Evolutionary conservation across 176 grass and related monocot species (phyloP).

Genomic region (Hyparrhenia diplandra): DNA sequence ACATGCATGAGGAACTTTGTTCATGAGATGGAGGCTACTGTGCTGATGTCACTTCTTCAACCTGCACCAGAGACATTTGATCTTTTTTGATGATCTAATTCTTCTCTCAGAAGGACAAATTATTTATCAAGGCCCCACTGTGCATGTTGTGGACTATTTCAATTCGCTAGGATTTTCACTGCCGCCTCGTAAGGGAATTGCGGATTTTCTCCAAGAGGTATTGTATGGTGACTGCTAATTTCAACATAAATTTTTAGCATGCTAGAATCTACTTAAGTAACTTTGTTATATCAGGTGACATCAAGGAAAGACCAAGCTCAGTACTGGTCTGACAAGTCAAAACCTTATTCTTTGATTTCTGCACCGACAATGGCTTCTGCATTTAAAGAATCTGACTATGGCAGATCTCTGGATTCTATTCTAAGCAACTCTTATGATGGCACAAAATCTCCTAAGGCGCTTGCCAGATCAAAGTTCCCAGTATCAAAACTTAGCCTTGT

Average conservation of each 20-base stretch:
- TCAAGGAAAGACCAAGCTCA: conserved; percentile 78
- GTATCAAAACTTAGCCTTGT: conserved; percentile 56
- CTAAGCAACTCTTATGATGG: conserved; percentile 14
- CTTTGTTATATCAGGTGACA: conserved; percentile 41
- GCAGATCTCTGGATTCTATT: conserved; percentile 23
- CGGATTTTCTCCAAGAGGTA: conserved; percentile 82
- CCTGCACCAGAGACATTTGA: conserved; percentile 81
- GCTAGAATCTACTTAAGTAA: conserved; percentile 11
- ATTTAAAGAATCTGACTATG: conserved; percentile 57
- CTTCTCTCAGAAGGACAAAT: conserved; percentile 69
- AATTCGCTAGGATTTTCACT: conserved; percentile 60
- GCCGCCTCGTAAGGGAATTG: conserved; percentile 60
- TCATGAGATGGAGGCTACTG: conserved; percentile 76
- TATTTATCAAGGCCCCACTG: conserved; percentile 58
- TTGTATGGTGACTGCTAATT: background rate
- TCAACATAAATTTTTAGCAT: background rate
- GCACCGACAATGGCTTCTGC: conserved; percentile 41
- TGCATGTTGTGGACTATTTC: conserved; percentile 46
- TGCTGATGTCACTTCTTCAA: conserved; percentile 81
- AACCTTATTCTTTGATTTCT: conserved; percentile 50
- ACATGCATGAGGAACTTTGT: conserved; percentile 73
- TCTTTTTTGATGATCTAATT: conserved; percentile 78
- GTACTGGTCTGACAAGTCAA: conserved; percentile 58
- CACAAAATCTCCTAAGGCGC: conserved; percentile 22
- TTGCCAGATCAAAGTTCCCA: conserved; percentile 63